Evolutionary conservation across 1,284 basidiomycete genomes (phyloP).

Genomic region (Limonomyces culmigenus): DNA sequence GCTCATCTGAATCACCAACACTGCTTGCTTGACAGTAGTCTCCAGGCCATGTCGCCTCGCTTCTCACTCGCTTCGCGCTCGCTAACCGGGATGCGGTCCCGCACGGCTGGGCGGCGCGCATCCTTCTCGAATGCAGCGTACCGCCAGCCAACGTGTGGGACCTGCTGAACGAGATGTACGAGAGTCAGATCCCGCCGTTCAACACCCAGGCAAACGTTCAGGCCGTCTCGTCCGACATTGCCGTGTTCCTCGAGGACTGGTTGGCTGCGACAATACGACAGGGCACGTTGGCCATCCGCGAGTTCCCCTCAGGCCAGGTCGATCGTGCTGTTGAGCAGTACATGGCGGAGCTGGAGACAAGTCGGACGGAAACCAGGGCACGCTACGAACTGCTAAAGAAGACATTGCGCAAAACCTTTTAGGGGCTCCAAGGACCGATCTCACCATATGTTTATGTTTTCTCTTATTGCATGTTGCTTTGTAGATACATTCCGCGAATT

Average conservation of each 20-base stretch:
- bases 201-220: slow-evolving; percentile 64
- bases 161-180: slow-evolving; percentile 74
- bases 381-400: slow-evolving; percentile 53
- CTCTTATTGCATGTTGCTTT: background rate
- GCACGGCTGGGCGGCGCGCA: slow-evolving; percentile 65
- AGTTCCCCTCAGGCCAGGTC: slow-evolving; percentile 60
- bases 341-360: slow-evolving; percentile 43
- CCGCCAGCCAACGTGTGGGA: slow-evolving; percentile 71
- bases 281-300: slow-evolving; percentile 30
- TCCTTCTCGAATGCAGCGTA: slow-evolving; percentile 63
- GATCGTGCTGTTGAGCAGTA: slow-evolving; percentile 57
- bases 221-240: slow-evolving; percentile 63
- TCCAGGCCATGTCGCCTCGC: slow-evolving; percentile 47
- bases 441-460: too few relatives aligned
- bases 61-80: slow-evolving; percentile 56
- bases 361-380: slow-evolving; percentile 37
- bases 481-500: background rate
- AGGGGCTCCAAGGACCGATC: slow-evolving; percentile 6
- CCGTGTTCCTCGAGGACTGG: slow-evolving; percentile 61
- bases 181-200: slow-evolving; percentile 75
- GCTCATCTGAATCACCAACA: background rate
- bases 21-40: background rate
- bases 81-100: slow-evolving; percentile 41
- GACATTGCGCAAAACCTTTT: slow-evolving; percentile 52
- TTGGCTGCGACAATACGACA: slow-evolving; percentile 54